Percentiles rank a stretch among this genome's conserved stretches.
These are phyloP conservation scores for Phallus indusiatus DNA, from an alignment of 768 basidiomycete genomes.

Conservation along the genomic window DNA sequence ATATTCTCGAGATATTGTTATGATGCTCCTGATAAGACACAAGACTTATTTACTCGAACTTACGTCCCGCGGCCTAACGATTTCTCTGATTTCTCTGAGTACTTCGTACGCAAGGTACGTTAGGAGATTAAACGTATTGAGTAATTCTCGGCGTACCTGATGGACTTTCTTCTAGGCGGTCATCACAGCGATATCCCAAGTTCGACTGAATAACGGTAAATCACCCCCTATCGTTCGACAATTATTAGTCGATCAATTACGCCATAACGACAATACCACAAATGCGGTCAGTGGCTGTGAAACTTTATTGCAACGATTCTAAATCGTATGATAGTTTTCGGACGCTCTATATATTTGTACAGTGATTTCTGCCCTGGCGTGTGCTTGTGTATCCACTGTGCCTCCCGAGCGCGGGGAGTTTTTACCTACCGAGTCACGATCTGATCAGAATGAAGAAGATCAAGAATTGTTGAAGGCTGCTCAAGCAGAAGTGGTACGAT, in stretches of 20 bases:
- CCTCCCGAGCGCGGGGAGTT: slow-evolving; percentile 78
- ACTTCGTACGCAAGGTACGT: slow-evolving; percentile 87
- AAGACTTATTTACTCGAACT: slow-evolving; percentile 77
- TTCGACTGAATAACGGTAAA: slow-evolving; percentile 82
- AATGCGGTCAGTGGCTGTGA: slow-evolving; percentile 53
- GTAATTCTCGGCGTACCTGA: neutral
- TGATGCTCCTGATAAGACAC: slow-evolving; percentile 71
- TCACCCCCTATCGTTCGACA: slow-evolving; percentile 77
- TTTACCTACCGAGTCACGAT: slow-evolving; percentile 54
- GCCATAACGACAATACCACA: slow-evolving; percentile 90
- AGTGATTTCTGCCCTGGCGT: slow-evolving; percentile 73
- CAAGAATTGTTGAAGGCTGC: slow-evolving; percentile 63
- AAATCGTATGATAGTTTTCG: slow-evolving; percentile 51
- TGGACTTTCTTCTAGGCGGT: slow-evolving; percentile 41
- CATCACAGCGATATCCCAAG: slow-evolving; percentile 72
- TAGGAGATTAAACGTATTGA: neutral
- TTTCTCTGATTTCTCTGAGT: slow-evolving; percentile 84
- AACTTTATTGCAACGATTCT: slow-evolving; percentile 8
- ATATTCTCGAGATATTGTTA: slow-evolving; percentile 87
- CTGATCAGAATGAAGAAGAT: slow-evolving; percentile 61
- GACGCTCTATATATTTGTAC: slow-evolving; percentile 88
- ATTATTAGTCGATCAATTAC: slow-evolving; percentile 86
- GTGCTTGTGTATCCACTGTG: slow-evolving; percentile 64
- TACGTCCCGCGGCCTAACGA: slow-evolving; percentile 95
- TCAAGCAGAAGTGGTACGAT: slow-evolving; percentile 76